These are phyloP conservation scores for Yamadazyma ubonensis DNA, from an alignment of 805 yeast genomes.

Conservation along the genomic window DNA sequence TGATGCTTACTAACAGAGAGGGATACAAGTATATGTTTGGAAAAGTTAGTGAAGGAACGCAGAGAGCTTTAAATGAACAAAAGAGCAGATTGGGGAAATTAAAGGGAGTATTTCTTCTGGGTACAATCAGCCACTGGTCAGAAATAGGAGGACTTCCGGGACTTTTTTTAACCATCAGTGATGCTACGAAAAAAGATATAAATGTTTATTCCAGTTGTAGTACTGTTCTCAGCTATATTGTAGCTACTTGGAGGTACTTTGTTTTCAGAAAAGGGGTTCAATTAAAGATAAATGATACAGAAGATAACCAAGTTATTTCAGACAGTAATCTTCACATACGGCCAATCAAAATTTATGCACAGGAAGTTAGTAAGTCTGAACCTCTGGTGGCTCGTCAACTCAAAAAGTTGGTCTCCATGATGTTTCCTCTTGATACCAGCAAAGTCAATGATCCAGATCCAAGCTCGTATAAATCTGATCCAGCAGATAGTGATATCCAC, in stretches of 20 bases:
- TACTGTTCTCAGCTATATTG: slow-evolving; percentile 43
- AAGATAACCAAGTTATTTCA: slow-evolving; percentile 27
- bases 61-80: slow-evolving; percentile 65
- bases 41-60: slow-evolving; percentile 81
- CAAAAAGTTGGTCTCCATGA: slow-evolving; percentile 43
- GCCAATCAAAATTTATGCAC: slow-evolving; percentile 30
- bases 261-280: slow-evolving; percentile 75
- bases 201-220: slow-evolving; percentile 49
- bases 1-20: slow-evolving; percentile 48
- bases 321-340: slow-evolving; percentile 40
- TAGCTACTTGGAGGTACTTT: slow-evolving; percentile 83
- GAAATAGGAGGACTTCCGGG: slow-evolving; percentile 95
- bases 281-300: slow-evolving; percentile 36
- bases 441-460: slow-evolving; percentile 38
- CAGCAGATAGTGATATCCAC: slow-evolving; percentile 37
- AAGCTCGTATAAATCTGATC: slow-evolving; percentile 36
- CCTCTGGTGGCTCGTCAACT: background rate
- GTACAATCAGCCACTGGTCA: slow-evolving; percentile 65
- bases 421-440: slow-evolving; percentile 57
- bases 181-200: slow-evolving; percentile 63
- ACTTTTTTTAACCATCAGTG: slow-evolving; percentile 74
- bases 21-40: slow-evolving; percentile 72
- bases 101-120: slow-evolving; percentile 71
- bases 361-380: background rate
- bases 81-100: slow-evolving; percentile 57